Evolutionary conservation across 2,329 filamentous ascomycete genomes (phyloP), one percentile per base, ranked within the genome.

Genomic region (Beauveria sp.): DNA sequence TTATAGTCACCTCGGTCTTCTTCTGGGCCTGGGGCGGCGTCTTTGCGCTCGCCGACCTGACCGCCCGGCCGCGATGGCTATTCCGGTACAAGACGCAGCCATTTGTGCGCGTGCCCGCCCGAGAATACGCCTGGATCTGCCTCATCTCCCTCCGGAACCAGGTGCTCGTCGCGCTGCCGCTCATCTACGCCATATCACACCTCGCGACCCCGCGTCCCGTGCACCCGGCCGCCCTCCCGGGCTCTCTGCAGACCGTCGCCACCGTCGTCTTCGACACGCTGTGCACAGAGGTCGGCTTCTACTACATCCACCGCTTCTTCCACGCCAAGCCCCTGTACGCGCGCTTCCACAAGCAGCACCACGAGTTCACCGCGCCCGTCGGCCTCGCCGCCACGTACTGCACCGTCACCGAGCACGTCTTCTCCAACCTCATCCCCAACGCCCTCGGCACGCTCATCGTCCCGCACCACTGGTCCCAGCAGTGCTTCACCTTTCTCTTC

Each of bases 371-470:
- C 0, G 78, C 80, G 1, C 80, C 80, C 2, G 75, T 83, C 3
- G 77, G 78, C 0, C 69, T 83, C 3, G 75, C 80, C 0, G 76
- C 80, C 1, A 77, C 82, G 62, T 83, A 80, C 63, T 79, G 79
- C 1, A 80, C 81, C 64, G 77, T 79, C 1, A 64, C 79, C 40
- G 80, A 83, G 67, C 79, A 82, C 65, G 63, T 82, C 3, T 63
- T 80, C 18, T 77, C 79, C 12, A 81, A 82, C 64, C 72, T 76
- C 6, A 64, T 82, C 40, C 80, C 80, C 1, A 75, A 81, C 14
- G 71, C 71, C 1, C 65, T 82, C n/a, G 64, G 61, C 18, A 51
- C 54, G 3, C 1, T 63, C 3, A 12, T 64, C 4, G 59, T 65
- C 2, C 59, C 61, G 2, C 64, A 65, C 44, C 64, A 65, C 54